phyloP scores from a whole-genome alignment of 176 grass and related monocot species.

The Avena sativa region DNA sequence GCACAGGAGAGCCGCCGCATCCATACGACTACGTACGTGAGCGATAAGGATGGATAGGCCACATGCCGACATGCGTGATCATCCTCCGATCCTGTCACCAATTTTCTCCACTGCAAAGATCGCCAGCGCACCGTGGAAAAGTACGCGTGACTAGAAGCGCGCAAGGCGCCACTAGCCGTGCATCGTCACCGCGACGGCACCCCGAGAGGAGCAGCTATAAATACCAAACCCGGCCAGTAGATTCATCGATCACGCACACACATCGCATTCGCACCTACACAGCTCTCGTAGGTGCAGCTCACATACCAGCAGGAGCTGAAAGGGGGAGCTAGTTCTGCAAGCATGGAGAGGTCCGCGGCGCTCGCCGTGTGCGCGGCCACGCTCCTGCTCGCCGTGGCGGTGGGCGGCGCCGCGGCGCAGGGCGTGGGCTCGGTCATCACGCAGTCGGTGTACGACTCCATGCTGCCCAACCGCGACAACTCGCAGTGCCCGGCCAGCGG shows the following conservation, averaged over 20 bases:
- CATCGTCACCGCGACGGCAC: neutral
- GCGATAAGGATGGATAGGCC: too few species aligned
- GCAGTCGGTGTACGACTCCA: slow-evolving; percentile 33
- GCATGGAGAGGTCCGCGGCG: neutral
- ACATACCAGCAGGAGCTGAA: neutral
- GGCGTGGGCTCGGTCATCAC: slow-evolving; percentile 39
- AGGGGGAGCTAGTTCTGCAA: neutral
- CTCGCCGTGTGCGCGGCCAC: neutral
- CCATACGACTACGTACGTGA: too few species aligned
- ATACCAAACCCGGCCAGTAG: neutral
- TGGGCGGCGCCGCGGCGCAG: neutral
- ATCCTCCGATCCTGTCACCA: too few species aligned
- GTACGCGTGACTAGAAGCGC: neutral
- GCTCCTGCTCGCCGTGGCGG: neutral
- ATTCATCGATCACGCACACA: neutral
- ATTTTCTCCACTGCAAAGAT: neutral
- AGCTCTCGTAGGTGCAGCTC: neutral
- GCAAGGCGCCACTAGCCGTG: neutral
- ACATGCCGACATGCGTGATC: too few species aligned
- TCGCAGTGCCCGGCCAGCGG: slow-evolving; percentile 8
- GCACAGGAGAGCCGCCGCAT: neutral
- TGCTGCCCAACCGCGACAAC: slow-evolving; percentile 49
- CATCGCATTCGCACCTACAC: too few species aligned
- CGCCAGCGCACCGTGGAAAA: neutral
- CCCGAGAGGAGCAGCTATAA: slow-evolving; percentile 12